Evolutionary conservation across 2,329 filamentous ascomycete genomes (phyloP), one percentile per base, ranked within the genome.

Genomic region (Ascochyta clinopodiicola): DNA sequence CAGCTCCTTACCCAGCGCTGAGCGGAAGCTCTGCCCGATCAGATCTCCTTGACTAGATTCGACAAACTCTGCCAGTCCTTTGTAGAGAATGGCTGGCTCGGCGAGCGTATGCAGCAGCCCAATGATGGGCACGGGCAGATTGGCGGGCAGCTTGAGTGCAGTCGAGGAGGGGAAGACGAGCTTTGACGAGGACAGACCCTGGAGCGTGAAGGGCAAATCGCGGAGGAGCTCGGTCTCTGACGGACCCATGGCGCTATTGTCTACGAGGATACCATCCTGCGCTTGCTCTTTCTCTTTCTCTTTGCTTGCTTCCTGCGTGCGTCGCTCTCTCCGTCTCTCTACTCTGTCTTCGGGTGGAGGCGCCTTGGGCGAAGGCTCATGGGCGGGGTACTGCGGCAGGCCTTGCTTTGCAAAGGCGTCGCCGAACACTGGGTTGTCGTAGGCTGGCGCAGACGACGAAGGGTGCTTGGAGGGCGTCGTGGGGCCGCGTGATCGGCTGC

Each of bases 21-120:
- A 92, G 22, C 93, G 86, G 52, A 99, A 81, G 75, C 94, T 98
- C 76, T 99, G 95, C 8, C 88, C 91, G 5, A 99, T 84, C n/a
- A 99, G 80, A 0, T 94, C 93, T 29, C 89, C 88, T 44, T 92
- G 89, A 1, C 87, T 86, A 4, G 88, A 88, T 57, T 96, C 89
- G 52, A 94, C 89, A 75, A 96, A 99, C 3, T 84, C 82, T 13
- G 92, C 86, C 1, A 99, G 83, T 1, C 86, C 86, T 56, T 88
- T 87, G 72, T 97, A 99, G 8, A 99, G 81, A n/a, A 99, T 81
- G 5, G 94, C 96, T 7, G 95, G 95, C 71, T 99, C 95, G 2
- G 95, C 92, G 19, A 99, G 80, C 0, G 90, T 91, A 68, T 99
- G 92, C 2, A 99, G 81, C 9, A 99, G 82, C 15, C 92, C 93